These are phyloP conservation scores for Grosmannia serpens DNA, from an alignment of 2,329 filamentous ascomycete species.

Conservation along the genomic window DNA sequence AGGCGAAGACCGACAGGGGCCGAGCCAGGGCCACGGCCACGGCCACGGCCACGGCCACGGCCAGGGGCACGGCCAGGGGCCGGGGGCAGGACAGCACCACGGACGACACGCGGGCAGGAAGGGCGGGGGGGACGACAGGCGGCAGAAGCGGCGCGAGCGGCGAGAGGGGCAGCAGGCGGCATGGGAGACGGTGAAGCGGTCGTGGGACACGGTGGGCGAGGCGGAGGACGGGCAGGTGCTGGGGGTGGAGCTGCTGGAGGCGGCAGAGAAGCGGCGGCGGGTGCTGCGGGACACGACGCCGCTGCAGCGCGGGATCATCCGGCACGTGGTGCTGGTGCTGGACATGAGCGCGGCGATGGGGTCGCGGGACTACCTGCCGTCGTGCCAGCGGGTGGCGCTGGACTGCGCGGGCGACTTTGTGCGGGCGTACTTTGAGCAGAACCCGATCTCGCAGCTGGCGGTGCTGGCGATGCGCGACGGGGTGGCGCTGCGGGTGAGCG, in stretches of 20 bases:
- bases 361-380: slow-evolving; percentile 89
- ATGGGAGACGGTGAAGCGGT: slow-evolving; percentile 56
- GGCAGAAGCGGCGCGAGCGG: slow-evolving; percentile 10
- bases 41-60: not conserved
- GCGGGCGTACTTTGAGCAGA: slow-evolving; percentile 93
- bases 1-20: slow-evolving; percentile 9
- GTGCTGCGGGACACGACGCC: slow-evolving; percentile 89
- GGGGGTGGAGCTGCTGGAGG: slow-evolving; percentile 65
- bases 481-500: slow-evolving; percentile 71
- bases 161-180: slow-evolving; percentile 31
- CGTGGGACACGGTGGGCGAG: slow-evolving; percentile 66
- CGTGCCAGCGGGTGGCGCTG: slow-evolving; percentile 69
- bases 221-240: slow-evolving; percentile 69
- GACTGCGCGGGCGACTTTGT: slow-evolving; percentile 81
- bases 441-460: slow-evolving; percentile 90
- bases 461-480: slow-evolving; percentile 92
- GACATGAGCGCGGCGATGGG: slow-evolving; percentile 91
- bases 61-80: slow-evolving; percentile 14
- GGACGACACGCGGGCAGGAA: slow-evolving; percentile 12
- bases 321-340: slow-evolving; percentile 83
- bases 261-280: slow-evolving; percentile 68
- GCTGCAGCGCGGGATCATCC: slow-evolving; percentile 90
- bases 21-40: not conserved
- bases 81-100: slow-evolving; percentile 5
- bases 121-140: not conserved